A percentile compares a stretch with the other conserved stretches of the same genome.
Conservation (phyloP, 495 filamentous ascomycete species). For the Jackrogersella minutella region DNA sequence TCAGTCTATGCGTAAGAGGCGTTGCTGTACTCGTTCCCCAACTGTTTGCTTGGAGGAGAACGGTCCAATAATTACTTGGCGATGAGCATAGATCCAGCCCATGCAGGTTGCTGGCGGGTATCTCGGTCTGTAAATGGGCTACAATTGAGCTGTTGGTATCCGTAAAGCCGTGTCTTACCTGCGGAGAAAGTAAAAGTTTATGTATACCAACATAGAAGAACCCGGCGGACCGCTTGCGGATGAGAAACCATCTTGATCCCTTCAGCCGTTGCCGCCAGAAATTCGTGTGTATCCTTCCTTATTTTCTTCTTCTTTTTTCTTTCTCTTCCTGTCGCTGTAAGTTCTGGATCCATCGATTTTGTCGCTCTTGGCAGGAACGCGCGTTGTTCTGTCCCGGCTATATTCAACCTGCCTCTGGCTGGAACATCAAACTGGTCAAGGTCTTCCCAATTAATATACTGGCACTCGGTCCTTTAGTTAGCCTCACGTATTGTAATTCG, state of each 20-base stretch:
- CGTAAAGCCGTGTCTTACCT: slow-evolving; percentile 22
- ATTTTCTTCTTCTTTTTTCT: neutral
- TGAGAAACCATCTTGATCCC: slow-evolving; percentile 5
- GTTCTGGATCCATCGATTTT: slow-evolving; percentile 29
- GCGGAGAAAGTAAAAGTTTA: slow-evolving; percentile 26
- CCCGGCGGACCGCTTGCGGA: slow-evolving; percentile 23
- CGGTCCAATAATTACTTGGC: neutral
- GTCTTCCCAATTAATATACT: slow-evolving; percentile 43
- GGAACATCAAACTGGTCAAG: slow-evolving; percentile 34
- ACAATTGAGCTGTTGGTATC: slow-evolving; percentile 23
- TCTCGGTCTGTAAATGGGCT: neutral
- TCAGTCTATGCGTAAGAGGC: slow-evolving; percentile 13
- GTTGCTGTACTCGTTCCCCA: slow-evolving; percentile 2
- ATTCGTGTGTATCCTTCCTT: neutral
- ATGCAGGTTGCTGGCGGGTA: slow-evolving; percentile 8
- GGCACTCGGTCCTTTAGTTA: slow-evolving; percentile 31
- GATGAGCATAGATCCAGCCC: neutral
- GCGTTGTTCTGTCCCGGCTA: slow-evolving; percentile 42
- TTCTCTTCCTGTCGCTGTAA: neutral
- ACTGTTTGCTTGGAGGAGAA: slow-evolving; percentile 16
- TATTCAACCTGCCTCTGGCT: slow-evolving; percentile 34
- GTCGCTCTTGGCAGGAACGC: slow-evolving; percentile 35
- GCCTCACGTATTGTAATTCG: slow-evolving; percentile 31
- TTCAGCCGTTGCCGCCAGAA: slow-evolving; percentile 8
- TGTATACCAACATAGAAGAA: slow-evolving; percentile 17